Conservation (phyloP, 73 alveolate genomes). For the Tetrahymena elliotti region DNA sequence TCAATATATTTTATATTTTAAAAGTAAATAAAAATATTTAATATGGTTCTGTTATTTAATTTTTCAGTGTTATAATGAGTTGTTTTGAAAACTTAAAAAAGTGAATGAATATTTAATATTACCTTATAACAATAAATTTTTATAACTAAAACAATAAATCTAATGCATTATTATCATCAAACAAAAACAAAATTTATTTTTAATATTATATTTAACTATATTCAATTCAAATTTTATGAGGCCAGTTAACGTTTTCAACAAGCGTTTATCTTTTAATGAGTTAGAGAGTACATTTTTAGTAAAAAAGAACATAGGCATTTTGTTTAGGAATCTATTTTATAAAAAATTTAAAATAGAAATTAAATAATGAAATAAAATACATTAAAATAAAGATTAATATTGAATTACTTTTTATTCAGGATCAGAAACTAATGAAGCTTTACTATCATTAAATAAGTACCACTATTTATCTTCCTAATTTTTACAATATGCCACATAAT, state of each 20-base stretch:
- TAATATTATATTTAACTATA: background rate
- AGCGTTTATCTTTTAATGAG: conserved; percentile 55
- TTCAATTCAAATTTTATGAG: background rate
- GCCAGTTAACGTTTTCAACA: conserved; percentile 28
- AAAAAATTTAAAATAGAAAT: conserved; percentile 24
- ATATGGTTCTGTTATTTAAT: too few species aligned
- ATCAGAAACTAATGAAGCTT: background rate
- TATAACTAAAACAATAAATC: too few species aligned
- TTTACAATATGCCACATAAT: conserved; percentile 72
- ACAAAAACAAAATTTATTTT: too few species aligned
- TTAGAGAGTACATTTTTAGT: conserved; percentile 59
- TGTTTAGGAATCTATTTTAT: conserved; percentile 11
- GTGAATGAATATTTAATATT: too few species aligned
- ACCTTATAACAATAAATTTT: too few species aligned
- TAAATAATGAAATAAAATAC: conserved; percentile 9
- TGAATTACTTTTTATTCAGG: background rate
- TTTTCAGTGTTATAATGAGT: too few species aligned
- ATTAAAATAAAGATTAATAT: background rate
- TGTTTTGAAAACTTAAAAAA: too few species aligned
- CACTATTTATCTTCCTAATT: conserved; percentile 15
- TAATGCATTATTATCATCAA: too few species aligned
- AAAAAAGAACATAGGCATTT: conserved; percentile 56
- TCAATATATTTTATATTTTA: too few species aligned
- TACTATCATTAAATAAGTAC: conserved; percentile 33
- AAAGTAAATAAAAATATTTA: too few species aligned